Evolutionary conservation across 2,329 filamentous ascomycete species (phyloP), one percentile per base, ranked within the genome.

Genomic region (Pseudogymnoascus sp.): DNA sequence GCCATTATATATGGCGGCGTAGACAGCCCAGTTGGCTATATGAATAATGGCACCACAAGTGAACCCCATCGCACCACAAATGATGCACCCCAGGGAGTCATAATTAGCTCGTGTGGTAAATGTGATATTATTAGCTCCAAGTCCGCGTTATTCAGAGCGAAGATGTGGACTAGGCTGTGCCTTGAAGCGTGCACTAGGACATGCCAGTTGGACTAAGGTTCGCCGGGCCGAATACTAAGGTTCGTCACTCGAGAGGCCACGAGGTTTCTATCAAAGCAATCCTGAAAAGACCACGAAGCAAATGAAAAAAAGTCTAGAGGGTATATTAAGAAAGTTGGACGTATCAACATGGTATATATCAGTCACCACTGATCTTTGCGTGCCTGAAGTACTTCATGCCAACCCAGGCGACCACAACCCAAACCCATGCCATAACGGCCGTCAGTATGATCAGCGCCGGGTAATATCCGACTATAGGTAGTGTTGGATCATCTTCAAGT

Each of bases 301-400:
- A 52, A 52, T 1, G 19, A 41, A 52, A 52, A 10, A 52, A 52
- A n/a, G 45, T 18, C 45, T 30, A 30, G 45, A 52, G 45, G 45
- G 45, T 52, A 52, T 52, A 52, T 52, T 52, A 52, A 52, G 45
- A 30, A 52, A 52, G 45, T 52, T 19, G 45, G 45, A 30, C 45
- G 45, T 52, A 52, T 30, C 26, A 52, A 30, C 26, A 52, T 30
- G 5, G 41, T 52, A 52, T 52, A 52, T 52, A 52, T 52, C 45
- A 52, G 26, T 52, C 45, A 19, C 45, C 45, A 52, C 45, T 52
- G 45, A 97, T 95, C 76, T 96, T 96, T 33, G 94, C 92, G 77
- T 99, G 94, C 67, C 92, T 85, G 71, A 99, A 99, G 73, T 97
- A 97, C 73, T 99, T 99, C 92, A 99, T 97, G 21, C 94, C 94